Conservation (phyloP, 2,329 filamentous ascomycete species). For the Teratosphaeria nubilosa region DNA sequence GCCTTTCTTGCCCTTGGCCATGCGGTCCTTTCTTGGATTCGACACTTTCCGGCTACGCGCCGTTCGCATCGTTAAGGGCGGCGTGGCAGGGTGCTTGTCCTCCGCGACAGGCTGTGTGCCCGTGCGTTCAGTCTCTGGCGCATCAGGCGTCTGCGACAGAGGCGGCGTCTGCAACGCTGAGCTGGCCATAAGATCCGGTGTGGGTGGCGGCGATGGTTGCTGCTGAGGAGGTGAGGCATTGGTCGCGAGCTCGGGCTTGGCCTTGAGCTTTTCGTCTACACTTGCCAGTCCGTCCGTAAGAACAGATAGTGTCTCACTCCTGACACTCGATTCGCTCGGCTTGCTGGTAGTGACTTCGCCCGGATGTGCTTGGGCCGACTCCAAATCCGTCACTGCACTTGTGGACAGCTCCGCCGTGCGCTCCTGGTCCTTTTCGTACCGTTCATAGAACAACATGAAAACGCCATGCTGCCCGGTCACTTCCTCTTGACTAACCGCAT, state of each 20-base stretch:
- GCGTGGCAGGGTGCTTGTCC: background rate
- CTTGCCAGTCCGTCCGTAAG: background rate
- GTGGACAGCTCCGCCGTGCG: background rate
- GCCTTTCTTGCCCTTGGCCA: background rate
- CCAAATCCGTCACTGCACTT: background rate
- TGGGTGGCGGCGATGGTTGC: background rate
- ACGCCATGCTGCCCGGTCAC: slow-evolving; percentile 71
- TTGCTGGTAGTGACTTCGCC: background rate
- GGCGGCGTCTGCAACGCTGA: background rate
- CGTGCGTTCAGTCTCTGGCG: background rate
- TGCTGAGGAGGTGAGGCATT: background rate
- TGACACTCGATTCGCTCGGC: background rate
- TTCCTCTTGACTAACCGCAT: slow-evolving; percentile 58
- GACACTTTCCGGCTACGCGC: background rate
- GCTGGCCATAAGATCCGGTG: background rate
- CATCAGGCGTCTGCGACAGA: background rate
- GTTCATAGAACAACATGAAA: slow-evolving; percentile 97
- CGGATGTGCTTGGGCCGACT: background rate
- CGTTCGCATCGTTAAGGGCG: background rate
- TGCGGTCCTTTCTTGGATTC: background rate
- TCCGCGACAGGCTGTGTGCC: background rate
- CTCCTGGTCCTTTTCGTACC: slow-evolving; percentile 15
- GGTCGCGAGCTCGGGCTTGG: background rate
- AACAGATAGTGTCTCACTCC: background rate
- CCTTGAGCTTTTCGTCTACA: background rate